Evolutionary conservation across 768 basidiomycete genomes (phyloP).

Genomic region (Coprinellus aureogranulatus): DNA sequence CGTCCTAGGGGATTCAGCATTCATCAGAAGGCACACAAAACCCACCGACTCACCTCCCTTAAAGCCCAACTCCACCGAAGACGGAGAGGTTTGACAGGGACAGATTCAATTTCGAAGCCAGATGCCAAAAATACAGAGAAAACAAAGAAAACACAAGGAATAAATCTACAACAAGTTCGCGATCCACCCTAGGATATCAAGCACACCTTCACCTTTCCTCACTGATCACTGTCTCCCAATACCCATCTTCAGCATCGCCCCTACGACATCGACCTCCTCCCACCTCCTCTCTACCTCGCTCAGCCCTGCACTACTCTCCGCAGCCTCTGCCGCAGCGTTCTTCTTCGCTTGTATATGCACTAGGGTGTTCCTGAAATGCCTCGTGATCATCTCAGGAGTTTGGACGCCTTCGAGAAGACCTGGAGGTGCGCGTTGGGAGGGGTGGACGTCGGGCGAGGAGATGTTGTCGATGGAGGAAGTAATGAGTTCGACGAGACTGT

Average conservation of each 20-base stretch:
- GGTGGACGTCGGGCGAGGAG: constrained; percentile 82
- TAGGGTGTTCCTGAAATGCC: constrained; percentile 92
- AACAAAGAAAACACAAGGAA: too few relatives aligned
- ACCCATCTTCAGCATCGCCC: constrained; percentile 88
- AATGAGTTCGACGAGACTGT: constrained; percentile 93
- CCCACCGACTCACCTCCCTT: too few relatives aligned
- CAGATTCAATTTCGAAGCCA: too few relatives aligned
- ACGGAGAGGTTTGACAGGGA: too few relatives aligned
- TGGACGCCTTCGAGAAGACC: constrained; percentile 91
- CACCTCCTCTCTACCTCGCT: constrained; percentile 45
- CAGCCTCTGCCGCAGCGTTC: constrained; percentile 28
- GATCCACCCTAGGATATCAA: too few relatives aligned
- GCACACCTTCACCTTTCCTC: not conserved
- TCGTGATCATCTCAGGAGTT: constrained; percentile 88
- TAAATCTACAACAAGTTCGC: too few relatives aligned
- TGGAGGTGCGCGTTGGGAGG: constrained; percentile 80
- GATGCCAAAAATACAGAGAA: too few relatives aligned
- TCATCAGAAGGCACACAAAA: too few relatives aligned
- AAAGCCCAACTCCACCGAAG: too few relatives aligned
- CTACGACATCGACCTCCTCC: constrained; percentile 86
- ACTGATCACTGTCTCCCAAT: constrained; percentile 39
- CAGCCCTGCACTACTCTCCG: constrained; percentile 29
- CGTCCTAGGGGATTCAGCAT: too few relatives aligned
- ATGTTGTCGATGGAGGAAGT: constrained; percentile 92
- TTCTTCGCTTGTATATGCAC: constrained; percentile 79